Conservation (phyloP, 1,139 yeast genomes). For the Pichia sp. region DNA sequence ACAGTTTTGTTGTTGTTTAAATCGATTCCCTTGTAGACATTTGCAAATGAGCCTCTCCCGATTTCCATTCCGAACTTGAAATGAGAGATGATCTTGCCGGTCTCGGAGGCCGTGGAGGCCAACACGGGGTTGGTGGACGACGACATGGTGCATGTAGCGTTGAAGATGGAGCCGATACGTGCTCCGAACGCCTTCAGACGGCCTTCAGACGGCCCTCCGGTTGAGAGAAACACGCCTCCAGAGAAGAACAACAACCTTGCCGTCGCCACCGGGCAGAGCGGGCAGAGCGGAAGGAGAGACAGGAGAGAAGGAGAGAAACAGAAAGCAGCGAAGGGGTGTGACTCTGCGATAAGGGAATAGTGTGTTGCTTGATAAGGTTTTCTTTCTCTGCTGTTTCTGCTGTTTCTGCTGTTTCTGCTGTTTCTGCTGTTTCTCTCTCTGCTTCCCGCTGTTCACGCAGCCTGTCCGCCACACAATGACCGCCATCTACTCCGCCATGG, state of each 20-base stretch:
- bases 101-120: slow-evolving; percentile 7
- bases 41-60: slow-evolving; percentile 94
- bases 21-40: slow-evolving; percentile 69
- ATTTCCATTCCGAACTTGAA: slow-evolving; percentile 66
- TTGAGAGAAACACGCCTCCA: no score
- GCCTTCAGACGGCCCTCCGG: no score
- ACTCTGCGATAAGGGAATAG: background rate
- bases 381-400: background rate
- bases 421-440: no score
- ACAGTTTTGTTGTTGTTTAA: slow-evolving; percentile 45
- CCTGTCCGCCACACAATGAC: no score
- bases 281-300: no score
- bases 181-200: no score
- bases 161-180: background rate
- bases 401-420: background rate
- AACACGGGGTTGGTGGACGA: background rate
- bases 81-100: slow-evolving; percentile 33
- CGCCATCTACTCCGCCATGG: slow-evolving; percentile 29
- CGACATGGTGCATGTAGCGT: background rate
- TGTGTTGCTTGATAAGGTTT: background rate
- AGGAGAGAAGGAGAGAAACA: no score
- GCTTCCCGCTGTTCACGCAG: no score
- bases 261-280: no score
- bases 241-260: no score
- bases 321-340: no score